These are phyloP conservation scores for Ilyonectria sp. DNA, from an alignment of 2,329 filamentous ascomycete genomes.

Conservation along the genomic window DNA sequence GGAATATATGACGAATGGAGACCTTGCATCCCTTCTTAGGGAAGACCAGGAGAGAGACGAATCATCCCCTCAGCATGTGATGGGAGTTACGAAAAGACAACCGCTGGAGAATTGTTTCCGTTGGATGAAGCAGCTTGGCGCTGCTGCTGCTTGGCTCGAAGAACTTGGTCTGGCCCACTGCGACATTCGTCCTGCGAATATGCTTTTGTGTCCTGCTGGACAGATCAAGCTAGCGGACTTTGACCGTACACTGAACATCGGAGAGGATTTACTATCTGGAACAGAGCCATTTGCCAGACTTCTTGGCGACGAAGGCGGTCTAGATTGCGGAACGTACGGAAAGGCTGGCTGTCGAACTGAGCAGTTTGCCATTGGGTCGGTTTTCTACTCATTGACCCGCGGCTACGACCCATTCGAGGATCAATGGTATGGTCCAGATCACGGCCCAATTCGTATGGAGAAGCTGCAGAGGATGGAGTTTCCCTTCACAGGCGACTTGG, in stretches of 20 bases:
- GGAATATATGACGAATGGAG: no score
- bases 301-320: constrained; percentile 21
- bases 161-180: constrained; percentile 26
- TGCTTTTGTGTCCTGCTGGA: constrained; percentile 16
- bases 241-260: constrained; percentile 4
- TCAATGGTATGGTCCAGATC: constrained; percentile 24
- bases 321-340: constrained; percentile 23
- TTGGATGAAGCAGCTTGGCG: constrained; percentile 31
- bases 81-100: constrained; percentile 20
- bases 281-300: constrained; percentile 31
- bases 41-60: no score
- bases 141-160: constrained; percentile 32
- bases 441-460: constrained; percentile 11
- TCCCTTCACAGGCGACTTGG: constrained; percentile 13
- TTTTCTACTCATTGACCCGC: constrained; percentile 26
- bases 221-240: constrained; percentile 30
- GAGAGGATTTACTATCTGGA: not conserved
- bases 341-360: constrained; percentile 21
- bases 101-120: constrained; percentile 7
- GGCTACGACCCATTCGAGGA: constrained; percentile 28
- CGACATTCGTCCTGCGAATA: constrained; percentile 29
- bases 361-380: constrained; percentile 33
- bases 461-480: constrained; percentile 30
- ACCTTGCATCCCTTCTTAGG: no score
- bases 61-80: constrained; percentile 2